These are phyloP conservation scores for Paecilomyces sp. DNA, from an alignment of 2,329 filamentous ascomycete genomes.

Conservation along the genomic window DNA sequence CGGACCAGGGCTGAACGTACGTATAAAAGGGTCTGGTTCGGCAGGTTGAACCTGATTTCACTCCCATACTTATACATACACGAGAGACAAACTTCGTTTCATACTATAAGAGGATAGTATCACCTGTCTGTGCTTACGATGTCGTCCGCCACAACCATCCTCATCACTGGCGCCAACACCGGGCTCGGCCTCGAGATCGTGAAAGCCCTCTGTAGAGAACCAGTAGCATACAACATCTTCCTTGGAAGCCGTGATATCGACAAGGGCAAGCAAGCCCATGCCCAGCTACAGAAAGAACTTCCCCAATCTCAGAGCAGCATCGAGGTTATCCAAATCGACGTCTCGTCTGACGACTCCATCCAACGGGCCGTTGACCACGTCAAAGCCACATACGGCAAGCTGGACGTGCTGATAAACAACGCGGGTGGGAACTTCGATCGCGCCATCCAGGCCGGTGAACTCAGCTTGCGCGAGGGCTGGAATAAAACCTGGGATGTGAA, in stretches of 20 bases:
- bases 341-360: conserved; percentile 49
- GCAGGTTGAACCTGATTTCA: no score
- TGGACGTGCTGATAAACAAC: conserved; percentile 54
- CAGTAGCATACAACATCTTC: conserved; percentile 47
- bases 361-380: conserved; percentile 39
- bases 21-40: no score
- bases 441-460: background rate
- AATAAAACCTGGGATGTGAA: conserved; percentile 47
- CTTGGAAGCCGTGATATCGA: conserved; percentile 47
- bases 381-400: conserved; percentile 30
- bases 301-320: conserved; percentile 37
- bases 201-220: conserved; percentile 45
- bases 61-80: no score
- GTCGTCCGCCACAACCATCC: conserved; percentile 27
- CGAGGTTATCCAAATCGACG: conserved; percentile 45
- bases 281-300: conserved; percentile 33
- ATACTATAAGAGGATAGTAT: no score
- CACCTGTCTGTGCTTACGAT: no score
- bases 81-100: no score
- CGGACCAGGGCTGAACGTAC: no score
- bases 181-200: conserved; percentile 55
- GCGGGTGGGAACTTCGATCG: conserved; percentile 34
- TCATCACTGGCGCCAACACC: conserved; percentile 57
- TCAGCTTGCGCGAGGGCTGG: conserved; percentile 30
- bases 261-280: conserved; percentile 46